Evolutionary conservation across 768 basidiomycete genomes (phyloP).

Genomic region (Agaricus bisporus): DNA sequence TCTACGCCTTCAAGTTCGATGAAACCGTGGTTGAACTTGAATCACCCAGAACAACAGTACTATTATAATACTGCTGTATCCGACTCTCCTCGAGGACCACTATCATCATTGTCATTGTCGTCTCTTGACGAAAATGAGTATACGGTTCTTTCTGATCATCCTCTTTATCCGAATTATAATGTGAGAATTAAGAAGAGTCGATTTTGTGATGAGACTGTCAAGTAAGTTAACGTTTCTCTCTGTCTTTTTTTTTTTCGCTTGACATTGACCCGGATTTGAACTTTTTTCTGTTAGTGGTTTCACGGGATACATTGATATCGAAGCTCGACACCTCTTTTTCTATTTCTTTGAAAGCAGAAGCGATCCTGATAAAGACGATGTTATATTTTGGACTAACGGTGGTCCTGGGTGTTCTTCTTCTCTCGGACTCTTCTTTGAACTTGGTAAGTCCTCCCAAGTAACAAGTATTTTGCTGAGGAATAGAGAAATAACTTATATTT

Average conservation of each 20-base stretch:
- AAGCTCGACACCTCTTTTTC: constrained; percentile 62
- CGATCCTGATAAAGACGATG: constrained; percentile 53
- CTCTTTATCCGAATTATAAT: constrained; percentile 43
- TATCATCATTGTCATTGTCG: no score
- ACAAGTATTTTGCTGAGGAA: no score
- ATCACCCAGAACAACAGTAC: no score
- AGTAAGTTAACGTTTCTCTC: constrained; percentile 19
- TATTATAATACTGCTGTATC: no score
- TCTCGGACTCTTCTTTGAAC: constrained; percentile 6
- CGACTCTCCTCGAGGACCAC: no score
- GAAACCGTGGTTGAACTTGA: no score
- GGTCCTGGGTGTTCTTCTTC: constrained; percentile 37
- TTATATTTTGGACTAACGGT: constrained; percentile 51
- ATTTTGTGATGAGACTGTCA: constrained; percentile 55
- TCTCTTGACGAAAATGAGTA: no score
- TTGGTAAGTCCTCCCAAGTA: constrained; percentile 14
- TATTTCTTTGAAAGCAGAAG: constrained; percentile 72
- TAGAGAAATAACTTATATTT: no score
- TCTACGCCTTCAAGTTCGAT: no score
- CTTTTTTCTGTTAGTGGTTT: constrained; percentile 32
- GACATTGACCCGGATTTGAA: background rate
- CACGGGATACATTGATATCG: constrained; percentile 63
- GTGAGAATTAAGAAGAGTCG: constrained; percentile 53
- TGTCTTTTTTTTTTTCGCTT: constrained; percentile 8
- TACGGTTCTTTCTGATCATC: constrained; percentile 23